These are phyloP conservation scores for Neopestalotiopsis sp. DNA, from an alignment of 2,329 filamentous ascomycete species.

Conservation along the genomic window DNA sequence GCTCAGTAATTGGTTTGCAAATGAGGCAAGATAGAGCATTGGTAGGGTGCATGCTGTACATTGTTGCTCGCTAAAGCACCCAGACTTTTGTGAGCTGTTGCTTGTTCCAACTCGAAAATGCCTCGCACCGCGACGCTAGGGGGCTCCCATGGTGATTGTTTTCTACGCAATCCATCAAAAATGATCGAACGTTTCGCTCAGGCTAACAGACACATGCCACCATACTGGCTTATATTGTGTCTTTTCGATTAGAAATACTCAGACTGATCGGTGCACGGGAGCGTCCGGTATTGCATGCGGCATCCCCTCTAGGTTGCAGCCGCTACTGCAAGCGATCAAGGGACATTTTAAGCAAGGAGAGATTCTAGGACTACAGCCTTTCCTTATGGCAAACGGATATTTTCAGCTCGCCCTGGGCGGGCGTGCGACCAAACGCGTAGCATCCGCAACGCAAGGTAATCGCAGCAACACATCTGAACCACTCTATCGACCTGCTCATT, in stretches of 20 bases:
- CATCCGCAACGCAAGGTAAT: background rate
- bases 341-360: background rate
- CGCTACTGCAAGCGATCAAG: slow-evolving; percentile 15
- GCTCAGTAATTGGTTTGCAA: background rate
- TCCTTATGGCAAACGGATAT: background rate
- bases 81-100: background rate
- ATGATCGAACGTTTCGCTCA: background rate
- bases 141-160: background rate
- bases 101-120: background rate
- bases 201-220: background rate
- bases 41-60: background rate
- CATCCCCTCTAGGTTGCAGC: slow-evolving; percentile 9
- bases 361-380: too few relatives aligned
- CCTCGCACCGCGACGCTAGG: background rate
- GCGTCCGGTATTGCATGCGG: slow-evolving; percentile 11
- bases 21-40: background rate
- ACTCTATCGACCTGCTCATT: background rate
- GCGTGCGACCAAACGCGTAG: background rate
- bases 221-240: background rate
- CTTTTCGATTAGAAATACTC: background rate
- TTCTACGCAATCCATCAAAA: background rate
- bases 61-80: background rate
- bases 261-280: slow-evolving; percentile 13
- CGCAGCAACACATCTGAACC: background rate
- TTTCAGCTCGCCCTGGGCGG: background rate